Base-by-base conservation (phyloP, 768 basidiomycete species). In the Crucibulum laeve region DNA sequence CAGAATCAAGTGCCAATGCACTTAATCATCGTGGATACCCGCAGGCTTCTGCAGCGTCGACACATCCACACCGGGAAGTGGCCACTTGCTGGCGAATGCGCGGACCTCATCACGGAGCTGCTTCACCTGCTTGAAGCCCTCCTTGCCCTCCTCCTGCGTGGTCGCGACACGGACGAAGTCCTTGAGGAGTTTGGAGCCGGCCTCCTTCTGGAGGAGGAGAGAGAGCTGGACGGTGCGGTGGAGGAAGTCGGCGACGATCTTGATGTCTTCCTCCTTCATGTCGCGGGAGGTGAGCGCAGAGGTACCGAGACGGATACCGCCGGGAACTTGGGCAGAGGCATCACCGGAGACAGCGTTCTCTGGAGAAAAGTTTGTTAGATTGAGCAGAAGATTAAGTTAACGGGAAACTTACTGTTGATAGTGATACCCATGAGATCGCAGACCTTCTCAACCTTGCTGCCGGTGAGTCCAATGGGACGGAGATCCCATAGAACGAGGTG, bases 401-500 rank as follows among this genome's bases (percentile, higher is more conserved):
- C n/a, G 19, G 2, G 23, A 38, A 18, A 67, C 87, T 54, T 53
- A 91, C 89, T 92, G 73, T 93, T 92, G 68, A 97, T 91, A 24
- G 94, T 97, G 62, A 98, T 96, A 46, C 91, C 91, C 64, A 91
- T 82, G 40, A 96, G 76, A 62, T 98, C 95, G 65, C 96, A 96
- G 54, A 99, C 81, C 76, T 96, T 97, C 76, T 97, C 95, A 45
- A 99, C 83, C 70, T 98, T 98, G 74, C 85, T 89, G 39, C 96
- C 96, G n/a, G 96, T 97, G 60, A 98, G 71, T 38, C 91, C 88
- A 50, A 96, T 76, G 23, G 96, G 96, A 25, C 96, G 82, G 48
- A 97, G 79, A 59, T 98, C 96, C 95, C 94, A 97, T 38, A 99
- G 86, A 38, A 98, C 84, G 52, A 98, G 82, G 66, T 99, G 96